phyloP scores from a whole-genome alignment of 108 stramenopile genomes.

The Nitzschia sp. region DNA sequence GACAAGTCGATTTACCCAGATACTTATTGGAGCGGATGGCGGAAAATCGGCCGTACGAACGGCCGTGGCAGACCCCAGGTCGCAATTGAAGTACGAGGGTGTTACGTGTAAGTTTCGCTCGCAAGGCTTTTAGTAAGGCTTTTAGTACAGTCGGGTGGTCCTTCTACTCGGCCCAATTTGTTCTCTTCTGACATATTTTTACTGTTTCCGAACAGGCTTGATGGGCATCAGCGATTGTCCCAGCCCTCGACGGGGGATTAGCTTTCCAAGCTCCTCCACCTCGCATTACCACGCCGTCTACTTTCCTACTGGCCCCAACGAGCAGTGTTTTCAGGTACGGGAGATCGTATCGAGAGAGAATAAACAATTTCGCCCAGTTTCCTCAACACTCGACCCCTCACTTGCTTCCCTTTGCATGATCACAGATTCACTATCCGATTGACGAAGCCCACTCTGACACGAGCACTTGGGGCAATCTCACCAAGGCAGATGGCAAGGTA shows the following conservation, averaged over 20 bases:
- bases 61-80: neutral
- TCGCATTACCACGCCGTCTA: slow-evolving; percentile 62
- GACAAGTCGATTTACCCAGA: slow-evolving; percentile 20
- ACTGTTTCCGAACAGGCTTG: no score
- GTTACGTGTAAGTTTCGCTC: no score
- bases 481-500: slow-evolving; percentile 33
- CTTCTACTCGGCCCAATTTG: no score
- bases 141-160: no score
- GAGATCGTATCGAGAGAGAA: no score
- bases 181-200: no score
- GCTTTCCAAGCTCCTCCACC: slow-evolving; percentile 51
- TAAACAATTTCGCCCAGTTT: neutral
- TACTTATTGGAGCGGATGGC: slow-evolving; percentile 59
- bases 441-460: slow-evolving; percentile 28
- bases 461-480: slow-evolving; percentile 58
- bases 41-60: slow-evolving; percentile 19
- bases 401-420: neutral
- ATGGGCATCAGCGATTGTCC: slow-evolving; percentile 51
- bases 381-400: neutral
- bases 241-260: slow-evolving; percentile 35
- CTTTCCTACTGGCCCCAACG: slow-evolving; percentile 50
- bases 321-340: slow-evolving; percentile 72
- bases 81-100: slow-evolving; percentile 36
- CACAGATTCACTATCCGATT: slow-evolving; percentile 57
- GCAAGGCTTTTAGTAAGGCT: no score